Base-by-base conservation (phyloP, 2,329 filamentous ascomycete genomes). In the Trichophyton benhamiae region DNA sequence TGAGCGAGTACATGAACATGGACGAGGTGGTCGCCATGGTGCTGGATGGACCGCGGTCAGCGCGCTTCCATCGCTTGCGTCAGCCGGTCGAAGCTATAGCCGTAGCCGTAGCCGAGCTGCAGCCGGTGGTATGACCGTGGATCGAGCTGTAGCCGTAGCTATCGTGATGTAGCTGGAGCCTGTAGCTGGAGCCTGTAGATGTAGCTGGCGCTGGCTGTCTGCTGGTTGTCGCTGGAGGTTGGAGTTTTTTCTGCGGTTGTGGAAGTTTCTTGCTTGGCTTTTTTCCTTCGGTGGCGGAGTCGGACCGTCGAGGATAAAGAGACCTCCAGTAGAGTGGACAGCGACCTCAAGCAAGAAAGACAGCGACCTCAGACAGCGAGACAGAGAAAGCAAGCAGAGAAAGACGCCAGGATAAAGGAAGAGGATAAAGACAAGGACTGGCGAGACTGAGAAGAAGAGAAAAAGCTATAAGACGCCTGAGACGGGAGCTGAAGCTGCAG, bases 1-100 rank as follows among this genome's bases (percentile, higher is more conserved):
- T 97, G 79, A 99, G 82, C 71, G 90, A 94, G 79, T 99, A 99
- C 79, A 99, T 86, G 75, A 96, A 96, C 90, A 96, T 95, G 75
- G 92, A 92, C 67, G 91, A 96, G 64, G 92, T 96, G 74, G 91
- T 95, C 79, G 94, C 92, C 94, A 97, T 97, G 73, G 63, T 62
- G 13, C 52, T 27, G 46, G 7, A 27, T 9, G 20, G 20, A 27
- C 53, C 36, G 30, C 27, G 20, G 30, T 36, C 53, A 57, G 44
- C n/a, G 3, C 9, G 44, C 7, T 59, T 38, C 33, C 25, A n/a
- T 41, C 57, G 17, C 44, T 58, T 58, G 33, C 36, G 20, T 38
- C 27, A 15, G 11, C 41, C 20, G 9, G n/a, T 20, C 44, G 8
- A 48, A 17, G 15, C 15, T n/a, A 15, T 46, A 38, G 33, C 33